These are phyloP conservation scores for Pulveroboletus sp. DNA, from an alignment of 768 basidiomycete genomes.

Conservation along the genomic window DNA sequence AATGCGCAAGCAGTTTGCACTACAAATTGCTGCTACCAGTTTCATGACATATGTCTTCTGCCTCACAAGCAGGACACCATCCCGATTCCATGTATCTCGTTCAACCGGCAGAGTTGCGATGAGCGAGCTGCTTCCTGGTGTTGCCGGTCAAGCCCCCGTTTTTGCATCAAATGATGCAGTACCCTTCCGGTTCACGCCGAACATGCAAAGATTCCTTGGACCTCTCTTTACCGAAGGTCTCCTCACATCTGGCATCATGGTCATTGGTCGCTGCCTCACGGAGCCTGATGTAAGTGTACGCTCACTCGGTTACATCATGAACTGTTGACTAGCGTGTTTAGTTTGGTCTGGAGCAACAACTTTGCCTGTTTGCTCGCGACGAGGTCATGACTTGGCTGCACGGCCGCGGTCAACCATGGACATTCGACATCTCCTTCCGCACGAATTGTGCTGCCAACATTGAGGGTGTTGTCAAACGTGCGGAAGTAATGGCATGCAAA, in stretches of 20 bases:
- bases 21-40: slow-evolving; percentile 80
- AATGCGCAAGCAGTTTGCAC: slow-evolving; percentile 94
- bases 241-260: slow-evolving; percentile 80
- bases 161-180: slow-evolving; percentile 82
- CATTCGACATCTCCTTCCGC: slow-evolving; percentile 55
- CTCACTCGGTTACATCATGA: background rate
- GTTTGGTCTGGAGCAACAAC: slow-evolving; percentile 90
- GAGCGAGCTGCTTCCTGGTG: slow-evolving; percentile 85
- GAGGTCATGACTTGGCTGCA: slow-evolving; percentile 80
- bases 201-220: slow-evolving; percentile 90
- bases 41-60: slow-evolving; percentile 91
- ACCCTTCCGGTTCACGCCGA: slow-evolving; percentile 96
- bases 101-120: slow-evolving; percentile 86
- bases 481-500: slow-evolving; percentile 83
- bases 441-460: slow-evolving; percentile 53
- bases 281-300: slow-evolving; percentile 72
- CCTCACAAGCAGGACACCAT: slow-evolving; percentile 76
- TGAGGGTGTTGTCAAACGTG: slow-evolving; percentile 72
- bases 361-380: slow-evolving; percentile 88
- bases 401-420: slow-evolving; percentile 51
- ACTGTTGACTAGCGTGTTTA: slow-evolving; percentile 27
- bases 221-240: slow-evolving; percentile 87
- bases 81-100: slow-evolving; percentile 85
- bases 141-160: slow-evolving; percentile 45
- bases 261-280: slow-evolving; percentile 85